Evolutionary conservation across 176 grass and related monocot genomes (phyloP).

Genomic region (Hsuehochloa calcarea): DNA sequence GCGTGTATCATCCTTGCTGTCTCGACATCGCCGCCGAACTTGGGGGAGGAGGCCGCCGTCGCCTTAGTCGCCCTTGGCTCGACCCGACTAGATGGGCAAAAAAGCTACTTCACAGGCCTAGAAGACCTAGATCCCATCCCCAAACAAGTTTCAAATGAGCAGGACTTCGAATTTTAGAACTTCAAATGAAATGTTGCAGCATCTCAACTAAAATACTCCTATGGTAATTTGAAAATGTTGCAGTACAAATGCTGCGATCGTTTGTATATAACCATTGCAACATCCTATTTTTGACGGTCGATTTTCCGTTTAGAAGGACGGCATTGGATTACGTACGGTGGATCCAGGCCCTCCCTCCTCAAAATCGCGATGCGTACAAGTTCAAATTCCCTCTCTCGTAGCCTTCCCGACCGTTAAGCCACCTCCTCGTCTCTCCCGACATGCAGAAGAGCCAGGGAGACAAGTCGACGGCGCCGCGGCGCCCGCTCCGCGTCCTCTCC

Average conservation of each 20-base stretch:
- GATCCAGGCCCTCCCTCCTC: background rate
- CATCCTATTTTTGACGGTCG: background rate
- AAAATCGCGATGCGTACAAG: background rate
- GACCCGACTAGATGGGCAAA: too few species aligned
- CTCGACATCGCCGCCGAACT: too few species aligned
- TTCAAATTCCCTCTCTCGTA: slow-evolving; percentile 24
- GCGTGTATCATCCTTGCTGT: too few species aligned
- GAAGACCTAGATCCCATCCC: too few species aligned
- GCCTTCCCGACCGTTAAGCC: slow-evolving; percentile 45
- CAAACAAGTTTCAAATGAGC: background rate
- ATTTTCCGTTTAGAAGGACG: background rate
- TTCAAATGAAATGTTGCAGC: background rate
- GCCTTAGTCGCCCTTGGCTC: too few species aligned
- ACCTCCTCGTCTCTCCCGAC: background rate
- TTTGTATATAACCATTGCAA: too few species aligned
- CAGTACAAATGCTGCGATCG: too few species aligned
- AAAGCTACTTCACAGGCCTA: too few species aligned
- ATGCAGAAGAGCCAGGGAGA: slow-evolving; percentile 53
- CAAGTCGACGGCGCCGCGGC: slow-evolving; percentile 54
- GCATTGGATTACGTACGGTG: background rate
- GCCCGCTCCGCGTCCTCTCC: slow-evolving; percentile 50
- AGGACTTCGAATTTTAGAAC: background rate
- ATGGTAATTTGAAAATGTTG: too few species aligned
- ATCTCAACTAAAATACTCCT: background rate
- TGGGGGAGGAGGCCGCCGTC: too few species aligned